Conservation (phyloP, 805 yeast species). For the Yamadazyma kitorensis region DNA sequence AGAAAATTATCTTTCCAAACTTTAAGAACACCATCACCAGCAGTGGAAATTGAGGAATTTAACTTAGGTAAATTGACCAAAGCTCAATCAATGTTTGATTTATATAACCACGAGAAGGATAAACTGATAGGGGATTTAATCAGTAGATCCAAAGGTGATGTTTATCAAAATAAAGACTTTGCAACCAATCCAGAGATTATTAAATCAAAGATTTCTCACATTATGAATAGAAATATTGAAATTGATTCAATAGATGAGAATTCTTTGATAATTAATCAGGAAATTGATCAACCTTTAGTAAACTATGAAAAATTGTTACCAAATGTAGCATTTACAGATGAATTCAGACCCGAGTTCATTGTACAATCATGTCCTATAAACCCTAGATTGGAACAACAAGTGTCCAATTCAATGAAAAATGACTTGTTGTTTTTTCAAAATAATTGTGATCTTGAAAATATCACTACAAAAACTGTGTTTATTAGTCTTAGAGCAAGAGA, state of each 20-base stretch:
- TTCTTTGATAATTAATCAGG: too few species aligned
- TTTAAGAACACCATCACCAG: conserved; percentile 36
- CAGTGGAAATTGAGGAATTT: conserved; percentile 31
- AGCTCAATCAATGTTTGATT: conserved; percentile 36
- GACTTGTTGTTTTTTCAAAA: conserved; percentile 46
- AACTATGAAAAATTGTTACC: conserved; percentile 25
- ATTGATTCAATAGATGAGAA: too few species aligned
- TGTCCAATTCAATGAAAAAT: conserved; percentile 50
- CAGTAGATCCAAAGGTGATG: conserved; percentile 21
- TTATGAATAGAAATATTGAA: too few species aligned
- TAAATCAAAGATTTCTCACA: too few species aligned
- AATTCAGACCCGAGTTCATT: conserved; percentile 50
- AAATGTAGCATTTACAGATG: conserved; percentile 44
- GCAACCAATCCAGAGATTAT: conserved; percentile 11
- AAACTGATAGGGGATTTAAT: conserved; percentile 12
- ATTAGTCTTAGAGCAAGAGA: conserved; percentile 45
- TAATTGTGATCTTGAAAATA: conserved; percentile 27
- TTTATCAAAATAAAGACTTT: conserved; percentile 18
- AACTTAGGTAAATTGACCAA: conserved; percentile 18
- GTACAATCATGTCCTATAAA: conserved; percentile 55
- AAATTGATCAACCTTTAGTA: too few species aligned
- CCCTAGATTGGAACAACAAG: conserved; percentile 48
- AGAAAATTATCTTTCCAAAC: conserved; percentile 25
- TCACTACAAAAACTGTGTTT: conserved; percentile 37
- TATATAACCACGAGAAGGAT: conserved; percentile 12